Base-by-base conservation (phyloP, 768 basidiomycete genomes). In the Botryobasidium botryosum region DNA sequence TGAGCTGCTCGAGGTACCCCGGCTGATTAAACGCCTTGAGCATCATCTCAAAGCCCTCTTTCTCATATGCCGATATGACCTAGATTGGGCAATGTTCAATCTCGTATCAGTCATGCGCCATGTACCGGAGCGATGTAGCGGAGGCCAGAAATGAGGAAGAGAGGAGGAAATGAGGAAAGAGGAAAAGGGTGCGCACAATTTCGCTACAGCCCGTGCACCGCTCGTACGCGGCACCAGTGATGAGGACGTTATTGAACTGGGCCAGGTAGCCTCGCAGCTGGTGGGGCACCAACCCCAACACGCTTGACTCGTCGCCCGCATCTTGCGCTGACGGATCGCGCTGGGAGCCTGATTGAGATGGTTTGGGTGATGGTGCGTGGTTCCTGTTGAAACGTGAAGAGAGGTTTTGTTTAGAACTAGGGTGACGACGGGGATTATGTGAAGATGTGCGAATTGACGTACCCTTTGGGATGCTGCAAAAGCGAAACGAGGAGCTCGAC, bases 171-270 rank as follows among this genome's bases (percentile, higher is more conserved):
- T 8, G 15, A 32, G 26, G 6, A n/a, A 13, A 31, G 21, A 7
- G 26, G 37, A 31, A 25, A 31, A 29, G 36, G 21, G 35, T 10
- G 61, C 74, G 51, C 47, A 87, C 86, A 18, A 68, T 68, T 51
- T 82, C 75, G 44, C 81, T 83, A 56, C 94, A 99, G 0, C 86
- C 94, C 1, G 90, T 92, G 58, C 92, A 99, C 44, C 69, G 65
- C 44, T 78, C 72, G 57, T 82, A 99, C 1, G 88, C 85, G 2
- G 80, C 75, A 0, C 92, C 94, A 0, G 79, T 75, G 47, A 99
- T 76, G 23, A 75, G 73, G 53, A 96, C 66, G 35, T 76, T 87
- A 42, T 77, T 69, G 67, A 92, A 99, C 50, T 86, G 79, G 4
- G 77, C 75, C 3, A 97, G 69, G 65, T 77, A 88, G 0, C 91